phyloP scores from a whole-genome alignment of 441 rosid species.

The Populus tomentosa region DNA sequence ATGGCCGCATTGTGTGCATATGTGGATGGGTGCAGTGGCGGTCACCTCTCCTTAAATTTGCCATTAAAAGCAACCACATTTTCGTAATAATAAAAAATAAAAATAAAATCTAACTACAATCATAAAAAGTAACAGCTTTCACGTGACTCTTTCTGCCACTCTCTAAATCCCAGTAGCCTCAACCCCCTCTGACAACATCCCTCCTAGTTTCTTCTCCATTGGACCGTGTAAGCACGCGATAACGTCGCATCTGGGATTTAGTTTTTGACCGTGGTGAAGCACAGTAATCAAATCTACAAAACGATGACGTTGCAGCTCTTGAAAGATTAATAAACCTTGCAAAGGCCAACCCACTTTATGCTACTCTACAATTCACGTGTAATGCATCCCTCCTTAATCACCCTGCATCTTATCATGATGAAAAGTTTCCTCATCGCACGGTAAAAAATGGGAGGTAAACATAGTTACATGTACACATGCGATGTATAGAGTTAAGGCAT shows the following conservation, averaged over 20 bases:
- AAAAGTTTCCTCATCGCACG: not conserved
- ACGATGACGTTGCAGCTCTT: conserved; percentile 16
- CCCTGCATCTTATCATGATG: not conserved
- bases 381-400: conserved; percentile 4
- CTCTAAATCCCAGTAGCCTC: not conserved
- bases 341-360: not conserved
- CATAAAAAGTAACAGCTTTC: not conserved
- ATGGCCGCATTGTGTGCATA: not conserved
- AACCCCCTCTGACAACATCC: not conserved
- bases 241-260: not conserved
- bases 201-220: not conserved
- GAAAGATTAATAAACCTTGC: not conserved
- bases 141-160: not conserved
- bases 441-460: not conserved
- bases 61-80: conserved; percentile 15
- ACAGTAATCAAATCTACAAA: conserved; percentile 11
- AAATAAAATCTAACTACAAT: not conserved
- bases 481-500: not conserved
- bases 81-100: not conserved
- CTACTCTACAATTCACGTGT: not conserved
- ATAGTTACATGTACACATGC: not conserved
- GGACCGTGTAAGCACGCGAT: conserved; percentile 8
- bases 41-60: conserved; percentile 25
- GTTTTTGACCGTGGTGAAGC: not conserved
- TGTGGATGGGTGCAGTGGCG: not conserved